These are phyloP conservation scores for Trichocladium uniseriatum DNA, from an alignment of 495 filamentous ascomycete species.

Conservation along the genomic window DNA sequence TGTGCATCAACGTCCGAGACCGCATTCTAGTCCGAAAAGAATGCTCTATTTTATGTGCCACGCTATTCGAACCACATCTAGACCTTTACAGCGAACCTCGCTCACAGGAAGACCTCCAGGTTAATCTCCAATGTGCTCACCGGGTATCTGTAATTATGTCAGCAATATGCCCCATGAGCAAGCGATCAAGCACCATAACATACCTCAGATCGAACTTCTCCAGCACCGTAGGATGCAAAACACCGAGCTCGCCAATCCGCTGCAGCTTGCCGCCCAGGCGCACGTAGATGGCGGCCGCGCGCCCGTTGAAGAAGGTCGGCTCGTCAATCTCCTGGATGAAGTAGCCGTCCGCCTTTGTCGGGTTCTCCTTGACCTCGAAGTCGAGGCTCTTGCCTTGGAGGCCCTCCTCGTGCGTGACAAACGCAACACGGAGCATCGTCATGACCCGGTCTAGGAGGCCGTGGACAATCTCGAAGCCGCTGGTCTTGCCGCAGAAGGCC, in stretches of 20 bases:
- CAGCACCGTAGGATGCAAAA: constrained; percentile 84
- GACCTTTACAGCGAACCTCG: background rate
- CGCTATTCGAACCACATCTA: background rate
- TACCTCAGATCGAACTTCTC: constrained; percentile 88
- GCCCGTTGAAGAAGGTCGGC: constrained; percentile 82
- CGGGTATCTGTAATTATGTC: constrained; percentile 54
- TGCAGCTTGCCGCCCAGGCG: constrained; percentile 58
- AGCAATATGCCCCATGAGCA: constrained; percentile 7
- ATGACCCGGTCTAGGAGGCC: constrained; percentile 86
- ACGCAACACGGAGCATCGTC: constrained; percentile 79
- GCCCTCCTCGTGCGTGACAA: constrained; percentile 66
- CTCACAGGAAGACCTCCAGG: constrained; percentile 83
- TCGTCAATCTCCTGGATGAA: constrained; percentile 91
- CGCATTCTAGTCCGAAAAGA: background rate
- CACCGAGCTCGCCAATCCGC: constrained; percentile 80
- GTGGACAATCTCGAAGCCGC: constrained; percentile 93
- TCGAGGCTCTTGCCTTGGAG: constrained; percentile 43
- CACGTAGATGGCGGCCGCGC: constrained; percentile 73
- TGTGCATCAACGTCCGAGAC: too few relatives aligned
- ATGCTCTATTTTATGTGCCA: constrained; percentile 1
- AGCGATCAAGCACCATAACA: constrained; percentile 8
- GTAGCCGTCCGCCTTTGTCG: constrained; percentile 55
- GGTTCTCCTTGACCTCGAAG: constrained; percentile 42
- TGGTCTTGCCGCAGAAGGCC: constrained; percentile 91
- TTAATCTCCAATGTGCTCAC: constrained; percentile 94